Evolutionary conservation across 75 land plant species (phyloP).

Genomic region (Chamaecyparis obtusa): DNA sequence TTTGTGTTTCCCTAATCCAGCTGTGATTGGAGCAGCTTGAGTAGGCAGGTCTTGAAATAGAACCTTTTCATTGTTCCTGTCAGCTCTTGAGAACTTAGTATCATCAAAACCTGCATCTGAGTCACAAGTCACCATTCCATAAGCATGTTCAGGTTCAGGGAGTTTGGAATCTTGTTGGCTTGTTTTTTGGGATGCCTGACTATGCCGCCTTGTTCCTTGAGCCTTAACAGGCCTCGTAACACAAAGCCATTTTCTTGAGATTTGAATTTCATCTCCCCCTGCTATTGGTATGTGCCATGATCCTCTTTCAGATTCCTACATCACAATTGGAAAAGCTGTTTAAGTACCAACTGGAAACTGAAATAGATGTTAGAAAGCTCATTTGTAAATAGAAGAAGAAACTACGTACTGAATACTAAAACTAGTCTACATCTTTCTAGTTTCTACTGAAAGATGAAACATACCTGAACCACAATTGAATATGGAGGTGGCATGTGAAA

Average conservation of each 20-base stretch:
- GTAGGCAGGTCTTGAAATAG: not conserved
- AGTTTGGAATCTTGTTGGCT: not conserved
- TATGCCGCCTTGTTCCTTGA: not conserved
- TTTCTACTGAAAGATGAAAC: not conserved
- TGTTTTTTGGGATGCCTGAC: not conserved
- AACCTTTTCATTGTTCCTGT: not conserved
- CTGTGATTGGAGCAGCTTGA: not conserved
- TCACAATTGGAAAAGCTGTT: not conserved
- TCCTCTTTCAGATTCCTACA: slow-evolving; percentile 83
- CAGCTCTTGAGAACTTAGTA: not conserved
- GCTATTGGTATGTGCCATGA: slow-evolving; percentile 84
- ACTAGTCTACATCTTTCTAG: not conserved
- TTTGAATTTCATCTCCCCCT: slow-evolving; percentile 52
- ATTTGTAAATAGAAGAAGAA: not conserved
- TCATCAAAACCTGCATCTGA: not conserved
- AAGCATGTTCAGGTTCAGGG: not conserved
- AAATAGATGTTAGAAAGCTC: not conserved
- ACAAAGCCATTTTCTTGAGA: slow-evolving; percentile 61
- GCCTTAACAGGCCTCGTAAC: slow-evolving; percentile 29
- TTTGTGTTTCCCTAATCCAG: not conserved
- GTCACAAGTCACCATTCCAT: not conserved
- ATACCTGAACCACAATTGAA: slow-evolving; percentile 85
- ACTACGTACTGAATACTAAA: not conserved
- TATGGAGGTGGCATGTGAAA: slow-evolving; percentile 89
- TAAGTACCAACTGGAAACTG: not conserved